Percentiles rank a stretch among this genome's conserved stretches.
phyloP scores from a whole-genome alignment of 371 early-diverging fungal genomes.

The Dipsacomyces acuminosporus region DNA sequence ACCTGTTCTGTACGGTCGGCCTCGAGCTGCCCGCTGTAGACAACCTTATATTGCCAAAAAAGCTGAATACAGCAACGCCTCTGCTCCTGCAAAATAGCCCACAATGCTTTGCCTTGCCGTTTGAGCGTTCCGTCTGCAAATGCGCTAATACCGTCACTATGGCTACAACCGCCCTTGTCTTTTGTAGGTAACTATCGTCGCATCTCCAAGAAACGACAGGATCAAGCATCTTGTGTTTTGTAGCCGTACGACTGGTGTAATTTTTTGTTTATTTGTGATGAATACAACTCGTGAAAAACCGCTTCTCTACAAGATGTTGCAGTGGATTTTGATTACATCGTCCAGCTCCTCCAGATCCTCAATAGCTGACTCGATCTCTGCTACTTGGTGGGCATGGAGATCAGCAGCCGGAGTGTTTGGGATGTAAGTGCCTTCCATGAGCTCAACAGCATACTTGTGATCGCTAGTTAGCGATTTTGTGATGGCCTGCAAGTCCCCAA shows the following conservation, averaged over 20 bases:
- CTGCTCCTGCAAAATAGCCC: too few relatives aligned
- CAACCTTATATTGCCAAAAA: background rate
- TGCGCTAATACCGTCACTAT: too few relatives aligned
- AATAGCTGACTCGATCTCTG: slow-evolving; percentile 43
- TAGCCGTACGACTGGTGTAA: background rate
- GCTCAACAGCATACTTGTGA: slow-evolving; percentile 17
- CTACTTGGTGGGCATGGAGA: slow-evolving; percentile 43
- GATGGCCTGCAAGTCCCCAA: slow-evolving; percentile 47
- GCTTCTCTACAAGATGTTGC: slow-evolving; percentile 45
- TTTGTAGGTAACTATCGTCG: too few relatives aligned
- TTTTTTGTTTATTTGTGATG: background rate
- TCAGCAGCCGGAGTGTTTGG: slow-evolving; percentile 47
- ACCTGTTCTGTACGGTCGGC: background rate
- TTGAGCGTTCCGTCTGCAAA: too few relatives aligned
- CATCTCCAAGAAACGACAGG: too few relatives aligned
- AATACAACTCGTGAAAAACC: too few relatives aligned
- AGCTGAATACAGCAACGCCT: background rate
- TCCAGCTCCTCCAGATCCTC: slow-evolving; percentile 54
- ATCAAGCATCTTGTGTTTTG: too few relatives aligned
- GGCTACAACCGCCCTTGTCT: too few relatives aligned
- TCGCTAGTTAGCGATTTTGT: slow-evolving; percentile 43
- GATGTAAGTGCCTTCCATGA: slow-evolving; percentile 43
- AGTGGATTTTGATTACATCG: slow-evolving; percentile 56
- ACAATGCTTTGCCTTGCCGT: too few relatives aligned
- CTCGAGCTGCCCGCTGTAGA: background rate